phyloP scores from a whole-genome alignment of 495 filamentous ascomycete species.

The Hypomontagnella submonticulosa region DNA sequence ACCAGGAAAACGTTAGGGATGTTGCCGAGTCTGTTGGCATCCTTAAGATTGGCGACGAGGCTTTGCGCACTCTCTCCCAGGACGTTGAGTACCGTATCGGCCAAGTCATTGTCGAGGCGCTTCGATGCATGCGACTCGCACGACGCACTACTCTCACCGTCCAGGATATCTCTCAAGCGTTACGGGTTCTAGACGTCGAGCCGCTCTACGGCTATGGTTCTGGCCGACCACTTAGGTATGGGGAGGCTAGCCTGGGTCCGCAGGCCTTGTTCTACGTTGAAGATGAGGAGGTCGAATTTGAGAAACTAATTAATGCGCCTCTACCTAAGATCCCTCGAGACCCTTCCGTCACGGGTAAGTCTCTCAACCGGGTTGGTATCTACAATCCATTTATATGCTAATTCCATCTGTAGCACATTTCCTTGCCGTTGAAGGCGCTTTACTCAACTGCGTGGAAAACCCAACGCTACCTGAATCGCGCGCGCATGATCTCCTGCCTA shows the following conservation, averaged over 20 bases:
- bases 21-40: constrained; percentile 96
- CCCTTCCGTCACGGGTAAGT: constrained; percentile 84
- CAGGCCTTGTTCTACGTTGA: constrained; percentile 97
- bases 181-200: constrained; percentile 88
- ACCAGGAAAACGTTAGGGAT: constrained; percentile 92
- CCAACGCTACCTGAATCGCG: constrained; percentile 83
- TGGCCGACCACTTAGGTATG: constrained; percentile 84
- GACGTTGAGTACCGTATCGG: constrained; percentile 95
- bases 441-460: constrained; percentile 95
- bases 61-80: constrained; percentile 82
- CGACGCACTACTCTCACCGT: constrained; percentile 85
- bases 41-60: constrained; percentile 78
- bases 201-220: constrained; percentile 96
- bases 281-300: constrained; percentile 98
- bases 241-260: constrained; percentile 91
- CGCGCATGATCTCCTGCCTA: constrained; percentile 84
- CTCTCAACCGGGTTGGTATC: neutral
- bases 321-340: constrained; percentile 95
- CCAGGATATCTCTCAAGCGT: constrained; percentile 83
- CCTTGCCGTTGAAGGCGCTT: constrained; percentile 95
- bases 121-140: constrained; percentile 92
- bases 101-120: constrained; percentile 89
- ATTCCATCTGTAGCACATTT: constrained; percentile 75
- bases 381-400: constrained; percentile 5
- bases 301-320: constrained; percentile 96